Conservation (phyloP, 306 rosid genomes). For the Chamaecrista fasciculata region DNA sequence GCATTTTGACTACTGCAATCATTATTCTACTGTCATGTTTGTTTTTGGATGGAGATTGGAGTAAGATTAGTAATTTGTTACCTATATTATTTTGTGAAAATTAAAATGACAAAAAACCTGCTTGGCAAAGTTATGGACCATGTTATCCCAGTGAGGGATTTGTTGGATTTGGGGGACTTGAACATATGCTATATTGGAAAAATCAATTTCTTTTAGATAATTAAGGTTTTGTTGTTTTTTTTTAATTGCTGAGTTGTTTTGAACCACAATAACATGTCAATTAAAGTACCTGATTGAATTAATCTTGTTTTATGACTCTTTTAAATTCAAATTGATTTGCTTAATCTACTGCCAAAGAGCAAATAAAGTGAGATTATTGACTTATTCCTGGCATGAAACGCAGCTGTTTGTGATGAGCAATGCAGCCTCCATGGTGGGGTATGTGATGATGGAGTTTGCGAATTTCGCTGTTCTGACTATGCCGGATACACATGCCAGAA, state of each 20-base stretch:
- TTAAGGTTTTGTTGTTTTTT: constrained; percentile 19
- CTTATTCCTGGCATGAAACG: constrained; percentile 25
- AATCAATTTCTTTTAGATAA: not conserved
- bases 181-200: not conserved
- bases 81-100: not conserved
- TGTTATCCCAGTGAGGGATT: not conserved
- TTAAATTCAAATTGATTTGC: not conserved
- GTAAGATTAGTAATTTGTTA: not conserved
- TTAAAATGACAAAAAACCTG: constrained; percentile 2
- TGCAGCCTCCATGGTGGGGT: constrained; percentile 99
- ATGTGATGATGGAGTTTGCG: constrained; percentile 94
- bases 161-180: not conserved
- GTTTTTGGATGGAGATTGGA: not conserved
- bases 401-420: constrained; percentile 97
- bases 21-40: not conserved
- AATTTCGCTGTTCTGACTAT: constrained; percentile 96
- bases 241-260: not conserved
- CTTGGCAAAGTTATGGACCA: not conserved
- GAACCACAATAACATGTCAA: not conserved
- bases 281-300: not conserved
- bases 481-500: constrained; percentile 98
- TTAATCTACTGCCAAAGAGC: too few species aligned
- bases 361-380: too few species aligned
- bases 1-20: not conserved
- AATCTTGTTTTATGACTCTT: constrained; percentile 6